Percentiles rank a stretch among this genome's conserved stretches.
Conservation (phyloP, 2,329 filamentous ascomycete genomes). For the Lasiodiplodia theobromae region DNA sequence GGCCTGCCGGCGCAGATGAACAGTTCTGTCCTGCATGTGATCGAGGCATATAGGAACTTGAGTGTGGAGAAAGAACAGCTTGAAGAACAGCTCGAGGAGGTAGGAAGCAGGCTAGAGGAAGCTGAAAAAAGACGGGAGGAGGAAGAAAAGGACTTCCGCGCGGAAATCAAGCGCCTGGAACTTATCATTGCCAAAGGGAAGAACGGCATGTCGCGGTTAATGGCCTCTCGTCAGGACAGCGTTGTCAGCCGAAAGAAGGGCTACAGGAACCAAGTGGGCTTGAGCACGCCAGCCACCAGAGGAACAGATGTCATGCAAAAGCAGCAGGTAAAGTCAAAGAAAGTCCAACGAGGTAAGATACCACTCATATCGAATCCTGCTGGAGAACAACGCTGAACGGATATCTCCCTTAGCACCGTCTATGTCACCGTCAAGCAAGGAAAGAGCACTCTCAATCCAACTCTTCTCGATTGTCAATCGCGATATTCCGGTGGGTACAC, state of each 20-base stretch:
- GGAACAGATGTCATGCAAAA: conserved; percentile 34
- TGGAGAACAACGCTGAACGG: not conserved
- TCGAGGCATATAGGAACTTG: conserved; percentile 17
- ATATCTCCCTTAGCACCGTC: conserved; percentile 32
- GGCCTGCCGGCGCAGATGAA: conserved; percentile 22
- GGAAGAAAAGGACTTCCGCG: conserved; percentile 5
- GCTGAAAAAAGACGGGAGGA: not conserved
- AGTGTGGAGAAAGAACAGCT: conserved; percentile 13
- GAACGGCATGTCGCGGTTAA: conserved; percentile 50
- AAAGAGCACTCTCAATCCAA: conserved; percentile 39
- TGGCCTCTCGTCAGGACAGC: conserved; percentile 51
- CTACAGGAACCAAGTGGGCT: not conserved
- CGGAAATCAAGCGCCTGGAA: conserved; percentile 41
- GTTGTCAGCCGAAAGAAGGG: conserved; percentile 43
- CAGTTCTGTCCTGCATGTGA: conserved; percentile 10
- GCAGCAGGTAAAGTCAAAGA: conserved; percentile 16
- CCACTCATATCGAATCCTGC: not conserved
- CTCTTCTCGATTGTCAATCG: conserved; percentile 4
- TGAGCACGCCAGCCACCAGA: not conserved
- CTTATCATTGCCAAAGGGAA: conserved; percentile 52
- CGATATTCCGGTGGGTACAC: conserved; percentile 14
- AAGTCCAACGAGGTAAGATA: conserved; percentile 3
- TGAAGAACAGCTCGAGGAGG: not conserved
- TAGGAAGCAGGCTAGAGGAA: not conserved
- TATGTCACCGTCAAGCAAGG: conserved; percentile 35